Evolutionary conservation across 768 basidiomycete species (phyloP).

Genomic region (Pleurotus tuber-regium): DNA sequence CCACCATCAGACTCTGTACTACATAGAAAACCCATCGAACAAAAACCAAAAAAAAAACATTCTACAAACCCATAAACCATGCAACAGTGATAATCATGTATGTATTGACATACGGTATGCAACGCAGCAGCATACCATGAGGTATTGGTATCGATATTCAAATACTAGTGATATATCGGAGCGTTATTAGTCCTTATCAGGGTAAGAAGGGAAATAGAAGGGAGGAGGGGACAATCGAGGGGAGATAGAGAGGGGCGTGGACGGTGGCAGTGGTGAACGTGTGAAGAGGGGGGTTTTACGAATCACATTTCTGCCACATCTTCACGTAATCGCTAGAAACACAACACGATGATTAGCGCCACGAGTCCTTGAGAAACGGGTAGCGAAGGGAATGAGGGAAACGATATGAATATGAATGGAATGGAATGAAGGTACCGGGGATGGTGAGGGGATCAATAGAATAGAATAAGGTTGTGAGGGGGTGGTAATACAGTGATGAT

Average conservation of each 20-base stretch:
- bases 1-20: too few relatives aligned
- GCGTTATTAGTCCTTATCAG: too few relatives aligned
- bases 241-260: neutral
- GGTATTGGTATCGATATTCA: too few relatives aligned
- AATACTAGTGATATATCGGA: too few relatives aligned
- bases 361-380: neutral
- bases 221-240: neutral
- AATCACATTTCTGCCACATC: constrained; percentile 53
- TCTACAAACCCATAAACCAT: too few relatives aligned
- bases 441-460: too few relatives aligned
- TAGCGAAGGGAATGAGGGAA: neutral
- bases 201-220: neutral
- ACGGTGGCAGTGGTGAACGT: neutral
- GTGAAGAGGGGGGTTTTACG: neutral
- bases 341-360: neutral
- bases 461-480: neutral
- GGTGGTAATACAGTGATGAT: neutral
- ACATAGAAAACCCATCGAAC: too few relatives aligned
- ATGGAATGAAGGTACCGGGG: constrained; percentile 9
- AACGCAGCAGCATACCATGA: too few relatives aligned
- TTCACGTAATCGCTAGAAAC: constrained; percentile 47
- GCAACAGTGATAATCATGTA: too few relatives aligned
- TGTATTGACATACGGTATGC: too few relatives aligned
- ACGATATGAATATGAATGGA: neutral
- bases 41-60: too few relatives aligned